Evolutionary conservation across 1,139 yeast genomes (phyloP).

Genomic region (Arxiozyma telluris): DNA sequence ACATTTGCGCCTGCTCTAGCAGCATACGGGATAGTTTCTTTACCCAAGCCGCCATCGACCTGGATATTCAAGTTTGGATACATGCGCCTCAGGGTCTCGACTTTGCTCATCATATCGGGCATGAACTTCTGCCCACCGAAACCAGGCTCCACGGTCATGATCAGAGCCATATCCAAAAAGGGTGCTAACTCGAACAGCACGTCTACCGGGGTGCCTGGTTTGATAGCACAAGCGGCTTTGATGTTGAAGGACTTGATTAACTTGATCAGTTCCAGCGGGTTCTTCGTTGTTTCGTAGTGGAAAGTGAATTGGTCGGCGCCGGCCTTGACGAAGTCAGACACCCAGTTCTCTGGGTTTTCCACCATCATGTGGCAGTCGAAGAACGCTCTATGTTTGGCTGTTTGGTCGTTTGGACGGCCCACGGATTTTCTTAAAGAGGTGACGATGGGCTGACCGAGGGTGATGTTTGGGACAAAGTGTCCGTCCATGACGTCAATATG

Average conservation of each 20-base stretch:
- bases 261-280: slow-evolving; percentile 67
- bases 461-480: slow-evolving; percentile 92
- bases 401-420: slow-evolving; percentile 43
- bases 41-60: slow-evolving; percentile 95
- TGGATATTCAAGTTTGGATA: slow-evolving; percentile 80
- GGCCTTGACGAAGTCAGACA: slow-evolving; percentile 80
- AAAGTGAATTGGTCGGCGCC: slow-evolving; percentile 97
- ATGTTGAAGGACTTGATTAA: slow-evolving; percentile 73
- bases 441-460: slow-evolving; percentile 88
- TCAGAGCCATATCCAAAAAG: slow-evolving; percentile 80
- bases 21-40: slow-evolving; percentile 71
- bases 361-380: slow-evolving; percentile 99
- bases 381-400: slow-evolving; percentile 43
- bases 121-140: slow-evolving; percentile 97
- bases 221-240: slow-evolving; percentile 90
- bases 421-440: slow-evolving; percentile 66
- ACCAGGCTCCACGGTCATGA: slow-evolving; percentile 99
- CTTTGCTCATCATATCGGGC: slow-evolving; percentile 95
- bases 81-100: slow-evolving; percentile 58
- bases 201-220: slow-evolving; percentile 89
- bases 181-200: slow-evolving; percentile 70
- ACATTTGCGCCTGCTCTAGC: slow-evolving; percentile 96
- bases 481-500: slow-evolving; percentile 99
- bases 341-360: slow-evolving; percentile 90
- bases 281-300: slow-evolving; percentile 87